Conservation (phyloP, 495 filamentous ascomycete species). For the Talaromyces thailandensis region DNA sequence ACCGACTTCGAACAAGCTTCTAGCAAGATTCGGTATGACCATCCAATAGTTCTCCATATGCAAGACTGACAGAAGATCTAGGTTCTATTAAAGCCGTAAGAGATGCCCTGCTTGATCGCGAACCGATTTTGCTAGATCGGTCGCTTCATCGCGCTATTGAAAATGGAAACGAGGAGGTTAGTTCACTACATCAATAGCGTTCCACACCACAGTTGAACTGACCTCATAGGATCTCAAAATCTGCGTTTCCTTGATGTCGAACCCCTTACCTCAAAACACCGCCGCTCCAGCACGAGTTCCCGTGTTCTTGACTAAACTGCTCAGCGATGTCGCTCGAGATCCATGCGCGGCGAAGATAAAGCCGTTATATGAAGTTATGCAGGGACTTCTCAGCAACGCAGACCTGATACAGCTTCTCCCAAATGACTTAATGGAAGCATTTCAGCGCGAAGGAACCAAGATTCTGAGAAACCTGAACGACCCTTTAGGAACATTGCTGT, state of each 20-base stretch:
- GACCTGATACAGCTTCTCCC: slow-evolving; percentile 25
- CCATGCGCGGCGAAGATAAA: slow-evolving; percentile 32
- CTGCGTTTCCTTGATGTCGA: slow-evolving; percentile 35
- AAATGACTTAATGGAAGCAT: slow-evolving; percentile 26
- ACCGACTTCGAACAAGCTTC: slow-evolving; percentile 31
- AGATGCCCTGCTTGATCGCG: slow-evolving; percentile 29
- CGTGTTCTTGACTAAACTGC: slow-evolving; percentile 28
- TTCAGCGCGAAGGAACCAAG: slow-evolving; percentile 37
- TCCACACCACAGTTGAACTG: not conserved
- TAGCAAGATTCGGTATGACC: slow-evolving; percentile 31
- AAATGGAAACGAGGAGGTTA: slow-evolving; percentile 24
- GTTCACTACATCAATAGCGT: not conserved
- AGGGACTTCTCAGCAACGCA: slow-evolving; percentile 21
- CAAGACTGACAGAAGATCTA: not conserved
- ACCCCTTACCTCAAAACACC: slow-evolving; percentile 23
- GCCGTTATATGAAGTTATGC: slow-evolving; percentile 34
- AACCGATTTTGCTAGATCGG: slow-evolving; percentile 32
- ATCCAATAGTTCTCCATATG: not conserved
- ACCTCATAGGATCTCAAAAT: slow-evolving; percentile 22
- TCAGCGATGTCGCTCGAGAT: slow-evolving; percentile 20
- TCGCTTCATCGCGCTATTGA: slow-evolving; percentile 28
- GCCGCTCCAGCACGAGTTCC: slow-evolving; percentile 31
- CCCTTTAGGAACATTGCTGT: slow-evolving; percentile 38
- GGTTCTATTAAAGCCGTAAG: slow-evolving; percentile 16
- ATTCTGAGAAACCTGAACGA: slow-evolving; percentile 37